Evolutionary conservation across 306 rosid species (phyloP), one percentile per base, ranked within the genome.

Genomic region (Quercus dentata): DNA sequence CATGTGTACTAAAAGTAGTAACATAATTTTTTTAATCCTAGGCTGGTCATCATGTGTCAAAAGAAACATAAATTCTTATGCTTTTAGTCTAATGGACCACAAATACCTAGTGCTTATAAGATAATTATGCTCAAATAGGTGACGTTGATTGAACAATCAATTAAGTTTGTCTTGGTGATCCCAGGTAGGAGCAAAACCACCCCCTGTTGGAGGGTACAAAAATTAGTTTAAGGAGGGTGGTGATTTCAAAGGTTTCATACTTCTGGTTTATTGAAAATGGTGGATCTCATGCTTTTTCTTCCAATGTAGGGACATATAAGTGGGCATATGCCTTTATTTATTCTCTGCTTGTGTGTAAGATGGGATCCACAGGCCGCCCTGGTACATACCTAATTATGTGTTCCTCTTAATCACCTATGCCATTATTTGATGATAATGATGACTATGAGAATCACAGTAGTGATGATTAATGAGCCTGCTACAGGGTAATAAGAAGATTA

Each of bases 1-100:
- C 86, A 82, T 69, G 92, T 88, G 76, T 70, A 74, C 56, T 69
- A 80, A 82, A 49, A 87, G 87, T 78, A 75, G 78, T 14, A 35
- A 80, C 59, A 82, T 82, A 68, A 73, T 55, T 33, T 44, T 33
- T 76, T 71, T 21, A 75, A 12, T 74, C 71, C 27, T 35, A 13
- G 69, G 21, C 69, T 78, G 59, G 65, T 74, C 80, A 80, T 83
- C 80, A 90, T 90, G 67, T 76, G 76, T 78, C 71, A 83, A 83
- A 71, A 83, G 67, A 78, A 71, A 71, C 78, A 74, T 14, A 81
- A 74, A 63, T 56, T 72, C 54, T 18, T 74, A 57, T 13, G 31
- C 74, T 78, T 69, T 84, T 74, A 49, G n/a, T 57, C 59, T 57
- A 46, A 63, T 56, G 83, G 83, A 70, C 83, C 86, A 75, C 86